phyloP scores from a whole-genome alignment of 2,329 filamentous ascomycete genomes.

The Ustilaginoidea virens region DNA sequence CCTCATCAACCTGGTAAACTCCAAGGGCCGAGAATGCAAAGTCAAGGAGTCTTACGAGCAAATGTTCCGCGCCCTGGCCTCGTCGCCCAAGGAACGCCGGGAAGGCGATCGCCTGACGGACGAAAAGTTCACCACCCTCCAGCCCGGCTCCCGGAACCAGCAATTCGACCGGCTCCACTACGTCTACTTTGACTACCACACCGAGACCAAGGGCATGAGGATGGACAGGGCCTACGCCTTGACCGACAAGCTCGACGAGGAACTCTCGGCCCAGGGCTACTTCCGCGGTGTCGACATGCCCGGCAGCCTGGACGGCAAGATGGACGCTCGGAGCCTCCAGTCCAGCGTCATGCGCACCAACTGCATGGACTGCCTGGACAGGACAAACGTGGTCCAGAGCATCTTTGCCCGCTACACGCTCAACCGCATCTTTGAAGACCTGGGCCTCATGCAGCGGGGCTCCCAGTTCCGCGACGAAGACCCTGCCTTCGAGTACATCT shows the following conservation, averaged over 20 bases:
- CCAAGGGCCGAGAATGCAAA: constrained; percentile 75
- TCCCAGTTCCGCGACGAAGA: constrained; percentile 66
- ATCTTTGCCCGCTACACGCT: constrained; percentile 87
- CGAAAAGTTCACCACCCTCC: constrained; percentile 71
- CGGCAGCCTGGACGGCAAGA: constrained; percentile 48
- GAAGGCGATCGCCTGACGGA: constrained; percentile 50
- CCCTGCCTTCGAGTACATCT: constrained; percentile 69
- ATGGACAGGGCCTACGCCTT: constrained; percentile 86
- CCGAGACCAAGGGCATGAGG: constrained; percentile 85
- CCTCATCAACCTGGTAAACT: constrained; percentile 92
- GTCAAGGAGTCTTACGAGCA: constrained; percentile 93
- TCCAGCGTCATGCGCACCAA: constrained; percentile 90
- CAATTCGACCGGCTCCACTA: constrained; percentile 82
- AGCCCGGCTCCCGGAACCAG: constrained; percentile 41
- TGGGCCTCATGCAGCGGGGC: constrained; percentile 62
- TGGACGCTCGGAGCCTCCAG: constrained; percentile 72
- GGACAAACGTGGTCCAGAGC: constrained; percentile 94
- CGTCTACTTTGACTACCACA: constrained; percentile 97
- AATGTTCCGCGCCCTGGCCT: constrained; percentile 62
- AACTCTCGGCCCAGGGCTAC: constrained; percentile 68
- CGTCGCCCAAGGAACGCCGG: constrained; percentile 48
- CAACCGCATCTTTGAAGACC: constrained; percentile 74
- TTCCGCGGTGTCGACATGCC: constrained; percentile 86
- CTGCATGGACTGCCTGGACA: constrained; percentile 97
- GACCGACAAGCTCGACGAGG: constrained; percentile 65